Conservation (phyloP, 352 stramenopile species). For the Globisporangium okanoganense region DNA sequence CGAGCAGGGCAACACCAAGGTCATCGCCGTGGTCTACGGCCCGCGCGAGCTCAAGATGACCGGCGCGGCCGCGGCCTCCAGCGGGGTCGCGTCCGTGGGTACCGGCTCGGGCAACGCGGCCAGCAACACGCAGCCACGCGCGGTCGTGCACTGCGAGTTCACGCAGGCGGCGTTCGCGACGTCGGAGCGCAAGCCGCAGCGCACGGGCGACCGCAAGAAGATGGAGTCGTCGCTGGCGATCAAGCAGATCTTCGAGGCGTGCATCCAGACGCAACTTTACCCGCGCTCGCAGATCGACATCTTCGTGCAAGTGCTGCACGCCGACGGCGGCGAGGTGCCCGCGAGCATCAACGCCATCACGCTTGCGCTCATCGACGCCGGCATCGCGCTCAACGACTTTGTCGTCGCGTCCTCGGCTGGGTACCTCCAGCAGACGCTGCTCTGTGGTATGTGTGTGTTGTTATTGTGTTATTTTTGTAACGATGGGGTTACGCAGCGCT, state of each 20-base stretch:
- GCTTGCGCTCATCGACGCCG: constrained; percentile 88
- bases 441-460: constrained; percentile 47
- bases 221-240: constrained; percentile 86
- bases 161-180: constrained; percentile 86
- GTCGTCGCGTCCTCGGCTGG: constrained; percentile 87
- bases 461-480: neutral
- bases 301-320: constrained; percentile 89
- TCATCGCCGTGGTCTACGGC: constrained; percentile 86
- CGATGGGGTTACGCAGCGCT: neutral
- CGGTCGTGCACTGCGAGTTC: constrained; percentile 81
- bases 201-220: constrained; percentile 82
- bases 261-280: constrained; percentile 90
- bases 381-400: constrained; percentile 91
- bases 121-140: constrained; percentile 67
- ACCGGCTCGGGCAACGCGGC: constrained; percentile 58
- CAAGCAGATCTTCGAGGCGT: constrained; percentile 91
- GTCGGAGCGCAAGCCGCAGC: constrained; percentile 77
- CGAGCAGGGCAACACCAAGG: constrained; percentile 89
- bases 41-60: constrained; percentile 71
- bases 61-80: constrained; percentile 22
- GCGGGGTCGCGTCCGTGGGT: constrained; percentile 44
- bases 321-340: constrained; percentile 84
- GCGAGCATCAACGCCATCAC: constrained; percentile 90
- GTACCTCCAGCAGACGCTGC: constrained; percentile 87
- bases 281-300: constrained; percentile 92